Evolutionary conservation across 441 rosid genomes (phyloP).

Genomic region (Codiaeum variegatum): DNA sequence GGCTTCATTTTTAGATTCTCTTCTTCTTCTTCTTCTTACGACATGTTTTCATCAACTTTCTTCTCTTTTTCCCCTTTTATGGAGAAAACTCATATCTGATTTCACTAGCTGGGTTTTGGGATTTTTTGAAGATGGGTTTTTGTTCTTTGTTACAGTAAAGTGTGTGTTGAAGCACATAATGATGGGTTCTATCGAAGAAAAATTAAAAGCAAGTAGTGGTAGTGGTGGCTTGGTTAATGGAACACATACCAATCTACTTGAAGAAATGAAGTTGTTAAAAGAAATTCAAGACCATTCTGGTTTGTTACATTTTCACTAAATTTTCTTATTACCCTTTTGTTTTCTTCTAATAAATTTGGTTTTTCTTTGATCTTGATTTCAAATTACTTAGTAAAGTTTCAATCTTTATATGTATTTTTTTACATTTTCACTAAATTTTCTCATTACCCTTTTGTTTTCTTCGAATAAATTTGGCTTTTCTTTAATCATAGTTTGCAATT

Average conservation of each 20-base stretch:
- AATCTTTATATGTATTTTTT: slow-evolving; percentile 29
- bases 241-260: slow-evolving; percentile 50
- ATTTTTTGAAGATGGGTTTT: slow-evolving; percentile 26
- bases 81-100: slow-evolving; percentile 1
- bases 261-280: slow-evolving; percentile 83
- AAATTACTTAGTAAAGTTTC: slow-evolving; percentile 10
- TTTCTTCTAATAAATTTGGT: slow-evolving; percentile 9
- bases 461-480: slow-evolving; percentile 13
- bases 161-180: slow-evolving; percentile 20
- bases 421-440: slow-evolving; percentile 9
- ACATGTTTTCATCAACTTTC: slow-evolving; percentile 31
- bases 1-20: slow-evolving; percentile 29
- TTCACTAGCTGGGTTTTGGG: slow-evolving; percentile 1
- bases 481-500: background rate
- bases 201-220: slow-evolving; percentile 40
- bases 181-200: slow-evolving; percentile 69
- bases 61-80: slow-evolving; percentile 17
- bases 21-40: too few species aligned
- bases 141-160: slow-evolving; percentile 20
- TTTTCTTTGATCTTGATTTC: background rate
- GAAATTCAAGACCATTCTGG: slow-evolving; percentile 87
- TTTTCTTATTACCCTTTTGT: background rate
- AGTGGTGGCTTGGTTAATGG: slow-evolving; percentile 34
- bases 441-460: background rate
- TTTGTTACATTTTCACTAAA: slow-evolving; percentile 28